Conservation (phyloP, 139 green algal species). For the Closterium sp. region DNA sequence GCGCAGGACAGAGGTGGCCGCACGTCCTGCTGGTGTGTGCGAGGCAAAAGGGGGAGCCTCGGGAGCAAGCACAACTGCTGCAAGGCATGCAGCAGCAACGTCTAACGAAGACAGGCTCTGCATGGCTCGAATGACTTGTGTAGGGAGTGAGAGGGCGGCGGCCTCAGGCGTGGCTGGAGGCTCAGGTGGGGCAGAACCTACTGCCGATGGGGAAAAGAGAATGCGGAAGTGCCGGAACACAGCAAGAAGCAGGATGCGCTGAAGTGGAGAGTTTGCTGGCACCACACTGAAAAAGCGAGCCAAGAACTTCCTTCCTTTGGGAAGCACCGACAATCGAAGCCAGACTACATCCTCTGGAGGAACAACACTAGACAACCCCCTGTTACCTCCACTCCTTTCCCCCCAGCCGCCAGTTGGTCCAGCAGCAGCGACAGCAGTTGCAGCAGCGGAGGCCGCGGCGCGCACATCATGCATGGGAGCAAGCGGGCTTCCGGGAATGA, state of each 20-base stretch:
- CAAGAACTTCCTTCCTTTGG: constrained; percentile 45
- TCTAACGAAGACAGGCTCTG: neutral
- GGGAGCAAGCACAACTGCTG: constrained; percentile 9
- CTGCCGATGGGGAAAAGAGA: constrained; percentile 24
- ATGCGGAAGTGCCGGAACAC: constrained; percentile 39
- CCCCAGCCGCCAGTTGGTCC: neutral
- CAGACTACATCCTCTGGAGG: constrained; percentile 40
- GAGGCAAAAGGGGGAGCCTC: neutral
- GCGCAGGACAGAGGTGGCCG: neutral
- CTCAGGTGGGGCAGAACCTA: too few species aligned
- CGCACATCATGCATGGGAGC: too few species aligned
- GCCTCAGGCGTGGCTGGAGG: too few species aligned
- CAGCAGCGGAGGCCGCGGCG: too few species aligned
- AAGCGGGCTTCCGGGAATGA: too few species aligned
- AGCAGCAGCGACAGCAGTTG: neutral
- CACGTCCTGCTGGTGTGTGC: neutral
- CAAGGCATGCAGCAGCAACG: neutral
- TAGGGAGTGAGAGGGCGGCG: neutral
- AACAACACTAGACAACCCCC: too few species aligned
- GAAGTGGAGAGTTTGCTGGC: constrained; percentile 5
- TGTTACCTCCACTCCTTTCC: neutral
- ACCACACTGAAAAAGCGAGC: constrained; percentile 41
- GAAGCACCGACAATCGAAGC: neutral
- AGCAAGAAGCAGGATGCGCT: constrained; percentile 24
- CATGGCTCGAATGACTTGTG: neutral